phyloP scores from a whole-genome alignment of 106 monocot species.

The Dendrobium chrysotoxum region DNA sequence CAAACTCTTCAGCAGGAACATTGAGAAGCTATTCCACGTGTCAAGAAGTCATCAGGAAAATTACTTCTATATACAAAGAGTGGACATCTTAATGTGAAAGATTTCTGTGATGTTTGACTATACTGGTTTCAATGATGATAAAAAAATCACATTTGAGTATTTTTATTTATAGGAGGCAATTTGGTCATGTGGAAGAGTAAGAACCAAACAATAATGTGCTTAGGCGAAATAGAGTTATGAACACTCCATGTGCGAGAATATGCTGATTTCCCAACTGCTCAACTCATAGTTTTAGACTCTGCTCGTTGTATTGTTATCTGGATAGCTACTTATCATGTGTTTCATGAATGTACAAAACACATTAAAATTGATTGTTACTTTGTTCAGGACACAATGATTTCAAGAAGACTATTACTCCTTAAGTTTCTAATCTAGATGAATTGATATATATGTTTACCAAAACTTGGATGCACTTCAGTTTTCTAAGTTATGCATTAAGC shows the following conservation, averaged over 20 bases:
- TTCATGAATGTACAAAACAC: not conserved
- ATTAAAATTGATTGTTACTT: not conserved
- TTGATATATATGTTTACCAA: too few relatives aligned
- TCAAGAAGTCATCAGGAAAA: too few relatives aligned
- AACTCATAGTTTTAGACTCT: not conserved
- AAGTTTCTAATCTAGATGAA: too few relatives aligned
- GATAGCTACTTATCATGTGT: not conserved
- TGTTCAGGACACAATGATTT: not conserved
- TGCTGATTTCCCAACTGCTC: not conserved
- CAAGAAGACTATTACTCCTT: too few relatives aligned
- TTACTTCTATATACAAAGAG: too few relatives aligned
- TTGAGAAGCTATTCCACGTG: too few relatives aligned
- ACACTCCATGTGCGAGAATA: not conserved
- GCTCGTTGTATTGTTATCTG: not conserved
- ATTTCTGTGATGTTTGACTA: too few relatives aligned
- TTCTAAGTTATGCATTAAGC: too few relatives aligned
- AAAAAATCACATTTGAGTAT: not conserved
- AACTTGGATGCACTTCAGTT: too few relatives aligned
- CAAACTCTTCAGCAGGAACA: too few relatives aligned
- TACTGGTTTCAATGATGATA: too few relatives aligned
- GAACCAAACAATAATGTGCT: not conserved
- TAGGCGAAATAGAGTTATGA: not conserved
- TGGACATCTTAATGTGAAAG: too few relatives aligned
- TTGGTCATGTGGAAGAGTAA: not conserved
- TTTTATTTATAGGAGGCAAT: not conserved